Evolutionary conservation across 305 asterid genomes (phyloP), one percentile per base, ranked within the genome.

Genomic region (Lippia alba): DNA sequence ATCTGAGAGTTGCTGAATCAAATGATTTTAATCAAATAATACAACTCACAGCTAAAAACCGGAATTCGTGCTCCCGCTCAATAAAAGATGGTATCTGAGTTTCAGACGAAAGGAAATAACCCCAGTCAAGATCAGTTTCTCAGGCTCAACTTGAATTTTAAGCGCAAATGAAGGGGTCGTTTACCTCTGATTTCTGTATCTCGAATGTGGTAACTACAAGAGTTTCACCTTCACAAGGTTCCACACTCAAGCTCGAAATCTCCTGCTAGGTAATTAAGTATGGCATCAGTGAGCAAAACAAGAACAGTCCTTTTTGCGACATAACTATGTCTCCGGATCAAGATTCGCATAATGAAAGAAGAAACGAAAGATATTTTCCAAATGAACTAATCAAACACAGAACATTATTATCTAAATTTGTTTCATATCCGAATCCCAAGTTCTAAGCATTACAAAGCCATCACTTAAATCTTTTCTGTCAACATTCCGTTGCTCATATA

Each of bases 41-140:
- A 75, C 57, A 77, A 74, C 99, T 90, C 79, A 94, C 99, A 48
- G 97, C 97, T 74, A 91, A 75, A 84, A 94, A 91, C 6, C 96
- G 93, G 79, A 90, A 94, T 69, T 94, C 99, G 6, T 94, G 97
- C 87, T 94, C 99, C 83, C 99, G 83, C 76, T 91, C 97, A 24
- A 90, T 85, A 69, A 80, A 91, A 50, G 97, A 73, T 48, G 97
- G 91, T 79, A 94, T 84, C 99, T 94, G 89, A 79, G 12, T 64
- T 79, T 71, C 30, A 24, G 3, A 74, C 67, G 30, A 24, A 63
- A 78, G 73, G 78, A 41, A 70, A 77, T 74, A 56, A 8, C 54
- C 41, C 70, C 46, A 46, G 76, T 77, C 32, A 74, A 69, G 40
- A 67, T 57, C 64, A 51, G 59, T 65, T 68, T 70, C 76, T 34